Base-by-base conservation (phyloP, 2,329 filamentous ascomycete species). In the Microsporum audouinii region DNA sequence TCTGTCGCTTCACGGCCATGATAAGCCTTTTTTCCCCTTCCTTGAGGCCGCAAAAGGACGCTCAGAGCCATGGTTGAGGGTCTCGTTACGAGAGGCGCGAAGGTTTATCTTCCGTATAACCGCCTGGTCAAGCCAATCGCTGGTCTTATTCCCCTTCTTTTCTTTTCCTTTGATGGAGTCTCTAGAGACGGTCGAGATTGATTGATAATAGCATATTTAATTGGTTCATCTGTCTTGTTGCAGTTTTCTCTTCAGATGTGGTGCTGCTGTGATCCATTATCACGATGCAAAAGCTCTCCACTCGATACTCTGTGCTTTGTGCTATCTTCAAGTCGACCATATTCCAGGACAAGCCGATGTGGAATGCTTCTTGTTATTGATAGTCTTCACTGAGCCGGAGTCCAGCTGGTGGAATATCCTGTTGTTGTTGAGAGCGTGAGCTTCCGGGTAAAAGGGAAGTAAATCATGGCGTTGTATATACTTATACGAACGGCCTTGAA, bases 71-170 rank as follows among this genome's bases (percentile, higher is more conserved):
- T 31, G 45, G 45, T 51, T 51, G n/a, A 43, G 14, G 14, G 14
- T 6, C 5, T 43, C 14, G 39, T 43, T 43, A 31, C 45, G 45
- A 51, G 23, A 10, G 7, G 45, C 45, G 27, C 45, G 23, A 51
- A 51, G 45, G 45, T 51, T 51, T 51, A 51, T 51, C 45, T 7
- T 51, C 45, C 45, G 45, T 33, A 51, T 51, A 51, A 51, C 45
- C 45, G 45, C 45, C 39, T 14, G 7, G 12, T 51, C 23, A 29
- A 29, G 45, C 45, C 45, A 51, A 51, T 51, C 45, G 45, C 45
- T 12, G 45, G 23, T 51, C 27, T 47, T 47, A 10, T n/a, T 14
- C 17, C n/a, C 7, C 34, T 17, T 43, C 39, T 43, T 2, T 14
- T 5, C 39, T 43, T 43, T 43, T 14, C 39, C 17, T 43, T 43